Conservation (phyloP, 2,329 filamentous ascomycete genomes). For the Fusarium annulatum region DNA sequence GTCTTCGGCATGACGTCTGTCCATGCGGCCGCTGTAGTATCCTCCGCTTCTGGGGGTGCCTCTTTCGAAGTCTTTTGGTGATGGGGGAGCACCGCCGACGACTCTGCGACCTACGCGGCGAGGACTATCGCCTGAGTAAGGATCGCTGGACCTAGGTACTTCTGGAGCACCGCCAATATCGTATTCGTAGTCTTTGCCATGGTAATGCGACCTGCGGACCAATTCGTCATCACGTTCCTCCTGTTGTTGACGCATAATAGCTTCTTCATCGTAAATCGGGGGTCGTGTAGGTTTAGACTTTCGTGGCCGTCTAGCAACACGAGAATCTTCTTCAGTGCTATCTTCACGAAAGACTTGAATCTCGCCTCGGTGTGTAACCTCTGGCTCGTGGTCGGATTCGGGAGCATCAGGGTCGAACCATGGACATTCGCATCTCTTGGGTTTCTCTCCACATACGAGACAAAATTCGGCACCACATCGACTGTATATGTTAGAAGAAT, state of each 20-base stretch:
- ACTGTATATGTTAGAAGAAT: constrained; percentile 52
- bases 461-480: constrained; percentile 88
- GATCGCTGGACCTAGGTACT: constrained; percentile 60
- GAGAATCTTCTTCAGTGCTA: constrained; percentile 48
- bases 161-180: constrained; percentile 51
- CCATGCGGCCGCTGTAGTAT: constrained; percentile 60
- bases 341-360: constrained; percentile 38
- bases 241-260: constrained; percentile 58
- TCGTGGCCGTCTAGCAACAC: constrained; percentile 34
- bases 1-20: constrained; percentile 61
- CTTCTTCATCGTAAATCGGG: constrained; percentile 59
- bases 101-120: constrained; percentile 49
- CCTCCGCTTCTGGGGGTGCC: constrained; percentile 45
- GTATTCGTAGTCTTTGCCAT: constrained; percentile 56
- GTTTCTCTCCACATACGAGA: constrained; percentile 83
- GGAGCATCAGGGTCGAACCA: constrained; percentile 75
- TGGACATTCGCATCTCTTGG: constrained; percentile 86
- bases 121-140: constrained; percentile 71
- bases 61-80: constrained; percentile 45
- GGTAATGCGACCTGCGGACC: constrained; percentile 41
- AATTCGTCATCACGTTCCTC: constrained; percentile 60
- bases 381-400: constrained; percentile 66
- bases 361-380: constrained; percentile 56
- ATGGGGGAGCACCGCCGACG: constrained; percentile 34
- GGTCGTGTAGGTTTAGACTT: constrained; percentile 41